Base-by-base conservation (phyloP, 306 rosid species). In the Senna tora region DNA sequence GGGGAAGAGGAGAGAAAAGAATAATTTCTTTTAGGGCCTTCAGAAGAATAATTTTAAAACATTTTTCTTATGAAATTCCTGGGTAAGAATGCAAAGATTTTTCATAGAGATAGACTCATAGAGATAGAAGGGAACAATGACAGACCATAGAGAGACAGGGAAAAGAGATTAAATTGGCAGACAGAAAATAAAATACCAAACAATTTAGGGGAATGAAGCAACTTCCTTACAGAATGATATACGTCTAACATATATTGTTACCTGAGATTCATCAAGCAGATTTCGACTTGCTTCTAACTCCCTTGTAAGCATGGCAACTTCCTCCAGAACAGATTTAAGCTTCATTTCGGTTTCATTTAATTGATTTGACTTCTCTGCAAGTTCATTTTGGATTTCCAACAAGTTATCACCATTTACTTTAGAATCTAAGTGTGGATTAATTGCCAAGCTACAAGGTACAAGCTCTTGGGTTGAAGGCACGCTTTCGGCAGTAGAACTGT, bases 231-330 rank as follows among this genome's bases (percentile, higher is more conserved):
- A 45, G 19, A 66, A 38, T 15, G 42, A 9, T 21, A 47, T 56
- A 62, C 53, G 60, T 75, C 42, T 69, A 45, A 51, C 42, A 74
- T 69, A 51, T n/a, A 30, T 10, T 49, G 78, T 70, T 84, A 94
- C 98, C 97, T 94, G 98, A 71, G 98, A 94, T 86, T 94, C 98
- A 81, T 91, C 92, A 69, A 89, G 96, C 67, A 94, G 91, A 79
- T 84, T 91, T 79, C 71, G 82, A 69, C 84, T 89, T 30, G 87
- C 84, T 70, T 94, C 98, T 82, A 86, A 75, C 51, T 94, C 98
- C 84, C 82, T 86, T 77, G 69, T 87, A 50, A 87, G 88, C 77
- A 78, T 49, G 38, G 81, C 77, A 71, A 86, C 82, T 86, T 91
- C 98, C 82, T 91, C 98, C 80, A 80, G 13, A 66, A 86, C 77